These are phyloP conservation scores for Candida vartiovaarae DNA, from an alignment of 805 yeast genomes.

Conservation along the genomic window DNA sequence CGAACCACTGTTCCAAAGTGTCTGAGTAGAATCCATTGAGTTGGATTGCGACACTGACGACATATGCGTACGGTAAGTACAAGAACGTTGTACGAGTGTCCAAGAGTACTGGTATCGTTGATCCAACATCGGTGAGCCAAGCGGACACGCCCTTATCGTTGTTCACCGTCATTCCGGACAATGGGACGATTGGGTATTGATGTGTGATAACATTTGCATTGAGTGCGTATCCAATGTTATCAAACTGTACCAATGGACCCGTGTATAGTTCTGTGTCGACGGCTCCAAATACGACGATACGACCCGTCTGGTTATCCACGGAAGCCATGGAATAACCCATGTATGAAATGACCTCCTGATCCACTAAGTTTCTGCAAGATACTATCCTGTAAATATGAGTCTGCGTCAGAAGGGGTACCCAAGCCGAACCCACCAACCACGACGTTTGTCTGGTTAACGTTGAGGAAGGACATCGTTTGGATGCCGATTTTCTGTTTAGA, in stretches of 20 bases:
- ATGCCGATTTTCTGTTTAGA: slow-evolving; percentile 11
- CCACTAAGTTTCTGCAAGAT: slow-evolving; percentile 32
- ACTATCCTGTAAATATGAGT: background rate
- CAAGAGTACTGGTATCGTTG: slow-evolving; percentile 41
- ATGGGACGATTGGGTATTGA: slow-evolving; percentile 40
- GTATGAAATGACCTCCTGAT: slow-evolving; percentile 26
- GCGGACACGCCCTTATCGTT: slow-evolving; percentile 28
- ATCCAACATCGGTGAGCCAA: background rate
- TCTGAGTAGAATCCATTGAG: slow-evolving; percentile 55
- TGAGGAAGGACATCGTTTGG: slow-evolving; percentile 28
- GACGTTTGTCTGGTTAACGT: slow-evolving; percentile 30
- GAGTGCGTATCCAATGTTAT: slow-evolving; percentile 38
- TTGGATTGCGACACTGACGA: slow-evolving; percentile 62
- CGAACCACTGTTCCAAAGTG: slow-evolving; percentile 48
- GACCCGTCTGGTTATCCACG: slow-evolving; percentile 21
- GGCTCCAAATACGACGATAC: slow-evolving; percentile 51
- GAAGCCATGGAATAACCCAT: slow-evolving; percentile 39
- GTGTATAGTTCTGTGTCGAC: slow-evolving; percentile 39
- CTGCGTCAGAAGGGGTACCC: slow-evolving; percentile 19
- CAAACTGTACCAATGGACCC: slow-evolving; percentile 43
- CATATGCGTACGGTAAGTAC: slow-evolving; percentile 46
- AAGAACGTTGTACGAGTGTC: slow-evolving; percentile 47
- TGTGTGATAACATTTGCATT: slow-evolving; percentile 13
- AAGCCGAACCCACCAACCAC: slow-evolving; percentile 41
- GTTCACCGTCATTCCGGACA: slow-evolving; percentile 38